Evolutionary conservation across 805 yeast genomes (phyloP).

Genomic region (Blastobotrys peoriensis): DNA sequence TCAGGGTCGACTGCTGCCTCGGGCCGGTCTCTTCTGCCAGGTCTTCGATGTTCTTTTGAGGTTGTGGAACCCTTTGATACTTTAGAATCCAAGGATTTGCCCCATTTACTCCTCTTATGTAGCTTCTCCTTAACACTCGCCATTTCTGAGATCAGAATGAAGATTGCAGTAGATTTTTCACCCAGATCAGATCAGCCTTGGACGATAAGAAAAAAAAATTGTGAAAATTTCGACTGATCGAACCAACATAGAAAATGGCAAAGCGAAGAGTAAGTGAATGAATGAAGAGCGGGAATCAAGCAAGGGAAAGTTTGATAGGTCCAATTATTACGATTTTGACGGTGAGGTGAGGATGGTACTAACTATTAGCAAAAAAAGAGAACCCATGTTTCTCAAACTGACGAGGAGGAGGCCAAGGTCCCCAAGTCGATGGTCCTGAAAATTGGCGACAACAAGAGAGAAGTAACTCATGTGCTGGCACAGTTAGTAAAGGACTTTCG

Average conservation of each 20-base stretch:
- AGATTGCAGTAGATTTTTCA: too few species aligned
- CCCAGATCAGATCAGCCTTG: too few species aligned
- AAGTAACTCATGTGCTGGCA: conserved; percentile 72
- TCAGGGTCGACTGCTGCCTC: too few species aligned
- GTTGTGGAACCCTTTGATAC: not conserved
- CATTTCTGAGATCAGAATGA: not conserved
- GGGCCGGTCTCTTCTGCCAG: not conserved
- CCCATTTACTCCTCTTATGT: not conserved
- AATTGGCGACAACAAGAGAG: conserved; percentile 56
- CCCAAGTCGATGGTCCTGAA: conserved; percentile 95
- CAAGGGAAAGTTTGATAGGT: not conserved
- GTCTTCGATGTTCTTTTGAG: not conserved
- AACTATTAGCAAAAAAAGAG: conserved; percentile 51
- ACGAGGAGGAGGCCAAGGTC: conserved; percentile 62
- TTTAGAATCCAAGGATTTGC: not conserved
- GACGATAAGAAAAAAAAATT: not conserved
- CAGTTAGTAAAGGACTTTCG: conserved; percentile 86
- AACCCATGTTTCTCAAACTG: conserved; percentile 66
- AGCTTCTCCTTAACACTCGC: not conserved
- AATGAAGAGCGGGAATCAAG: not conserved
- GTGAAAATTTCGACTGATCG: too few species aligned
- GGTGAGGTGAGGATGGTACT: not conserved
- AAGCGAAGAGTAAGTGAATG: conserved; percentile 41
- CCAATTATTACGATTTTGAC: not conserved
- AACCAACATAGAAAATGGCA: too few species aligned